A percentile compares a stretch with the other conserved stretches of the same genome.
Conservation (phyloP, 805 yeast species). For the Clavispora santaluciae region DNA sequence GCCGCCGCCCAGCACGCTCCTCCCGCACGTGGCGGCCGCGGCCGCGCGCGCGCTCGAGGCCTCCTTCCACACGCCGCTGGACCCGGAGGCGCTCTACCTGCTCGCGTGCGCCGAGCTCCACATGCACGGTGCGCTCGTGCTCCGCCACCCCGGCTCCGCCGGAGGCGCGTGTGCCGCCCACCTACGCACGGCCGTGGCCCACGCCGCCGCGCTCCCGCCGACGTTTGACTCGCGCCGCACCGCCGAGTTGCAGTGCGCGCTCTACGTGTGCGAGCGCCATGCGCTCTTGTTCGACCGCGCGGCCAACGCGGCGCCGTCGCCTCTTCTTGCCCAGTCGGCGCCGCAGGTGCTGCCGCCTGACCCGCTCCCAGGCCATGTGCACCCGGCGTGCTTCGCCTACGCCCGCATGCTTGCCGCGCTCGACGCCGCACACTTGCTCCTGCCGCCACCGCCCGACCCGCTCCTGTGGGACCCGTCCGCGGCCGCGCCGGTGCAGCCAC, state of each 20-base stretch:
- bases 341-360: not conserved
- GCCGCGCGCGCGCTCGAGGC: conserved; percentile 4
- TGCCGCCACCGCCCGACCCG: not conserved
- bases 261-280: conserved; percentile 8
- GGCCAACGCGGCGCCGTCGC: conserved; percentile 1
- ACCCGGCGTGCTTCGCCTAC: conserved; percentile 2
- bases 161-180: not conserved
- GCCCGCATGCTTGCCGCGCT: conserved; percentile 4
- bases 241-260: conserved; percentile 5
- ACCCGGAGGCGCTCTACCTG: conserved; percentile 3
- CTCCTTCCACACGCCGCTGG: not conserved
- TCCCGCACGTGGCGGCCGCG: conserved; percentile 4
- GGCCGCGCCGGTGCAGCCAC: not conserved
- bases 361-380: not conserved
- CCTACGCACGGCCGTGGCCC: conserved; percentile 8
- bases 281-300: conserved; percentile 3
- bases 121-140: conserved; percentile 7
- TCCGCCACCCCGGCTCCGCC: not conserved
- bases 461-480: not conserved
- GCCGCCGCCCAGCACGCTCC: not conserved
- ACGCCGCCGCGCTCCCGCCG: conserved; percentile 6
- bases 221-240: conserved; percentile 7
- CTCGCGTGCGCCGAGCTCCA: conserved; percentile 12
- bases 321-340: not conserved
- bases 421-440: conserved; percentile 2